Conservation (phyloP, 129 eudicot genomes). For the Kitagawia praeruptora region DNA sequence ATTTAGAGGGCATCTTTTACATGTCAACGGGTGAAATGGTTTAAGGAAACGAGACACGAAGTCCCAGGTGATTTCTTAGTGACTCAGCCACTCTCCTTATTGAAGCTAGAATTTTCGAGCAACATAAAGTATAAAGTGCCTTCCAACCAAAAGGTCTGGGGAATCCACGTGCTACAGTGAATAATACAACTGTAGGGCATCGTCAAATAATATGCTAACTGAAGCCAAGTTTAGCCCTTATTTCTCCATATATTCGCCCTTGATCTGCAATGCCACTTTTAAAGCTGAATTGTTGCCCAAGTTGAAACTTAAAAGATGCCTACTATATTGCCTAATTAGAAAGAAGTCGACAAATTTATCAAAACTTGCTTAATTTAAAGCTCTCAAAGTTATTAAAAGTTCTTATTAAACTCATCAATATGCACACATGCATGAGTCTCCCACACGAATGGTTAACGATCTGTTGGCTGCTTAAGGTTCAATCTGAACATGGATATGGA, state of each 20-base stretch:
- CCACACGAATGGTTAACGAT: background rate
- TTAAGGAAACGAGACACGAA: background rate
- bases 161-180: background rate
- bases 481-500: background rate
- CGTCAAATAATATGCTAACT: background rate
- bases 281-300: background rate
- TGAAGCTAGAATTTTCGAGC: background rate
- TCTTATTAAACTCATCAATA: background rate
- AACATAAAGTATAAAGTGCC: background rate
- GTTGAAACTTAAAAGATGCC: background rate
- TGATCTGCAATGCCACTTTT: background rate
- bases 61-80: background rate
- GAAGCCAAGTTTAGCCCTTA: background rate
- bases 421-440: background rate
- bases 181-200: background rate
- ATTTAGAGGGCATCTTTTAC: background rate
- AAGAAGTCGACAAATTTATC: background rate
- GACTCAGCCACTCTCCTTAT: background rate
- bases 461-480: background rate
- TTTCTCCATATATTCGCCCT: background rate
- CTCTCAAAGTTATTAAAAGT: background rate
- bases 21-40: background rate
- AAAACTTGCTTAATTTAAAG: background rate
- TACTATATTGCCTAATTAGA: background rate
- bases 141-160: background rate